phyloP scores from a whole-genome alignment of 179 eudicot species.

The Spergularia azorica region DNA sequence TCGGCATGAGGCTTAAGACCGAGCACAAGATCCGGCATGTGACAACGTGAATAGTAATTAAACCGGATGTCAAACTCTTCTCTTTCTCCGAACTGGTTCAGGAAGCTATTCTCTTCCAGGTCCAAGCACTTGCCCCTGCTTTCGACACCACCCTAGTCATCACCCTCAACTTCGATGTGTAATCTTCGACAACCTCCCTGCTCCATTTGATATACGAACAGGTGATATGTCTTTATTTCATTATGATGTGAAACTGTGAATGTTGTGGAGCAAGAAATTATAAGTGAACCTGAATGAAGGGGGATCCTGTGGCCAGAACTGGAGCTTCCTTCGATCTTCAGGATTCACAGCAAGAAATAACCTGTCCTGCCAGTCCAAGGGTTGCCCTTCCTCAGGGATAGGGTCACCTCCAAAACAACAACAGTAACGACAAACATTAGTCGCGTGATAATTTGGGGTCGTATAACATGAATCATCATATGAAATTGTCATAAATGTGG shows the following conservation, averaged over 20 bases:
- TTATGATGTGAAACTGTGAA: no score
- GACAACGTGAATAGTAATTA: conserved; percentile 16
- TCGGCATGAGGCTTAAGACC: conserved; percentile 28
- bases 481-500: no score
- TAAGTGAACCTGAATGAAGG: conserved; percentile 5
- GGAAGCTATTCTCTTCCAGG: conserved; percentile 13
- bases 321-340: conserved; percentile 35
- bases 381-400: conserved; percentile 45
- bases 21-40: conserved; percentile 13
- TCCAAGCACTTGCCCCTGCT: conserved; percentile 17
- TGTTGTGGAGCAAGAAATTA: no score
- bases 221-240: no score
- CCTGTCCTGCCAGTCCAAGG: conserved; percentile 55
- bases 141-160: conserved; percentile 14
- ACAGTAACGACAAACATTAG: no score
- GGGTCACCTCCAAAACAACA: conserved; percentile 55
- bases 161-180: conserved; percentile 10
- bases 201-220: neutral
- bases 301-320: conserved; percentile 49
- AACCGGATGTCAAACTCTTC: conserved; percentile 1
- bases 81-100: conserved; percentile 13
- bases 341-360: conserved; percentile 40
- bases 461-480: no score
- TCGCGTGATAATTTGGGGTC: no score
- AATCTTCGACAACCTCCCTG: conserved; percentile 24